Conservation (phyloP, 2,329 filamentous ascomycete species). For the Macrophomina phaseolina region DNA sequence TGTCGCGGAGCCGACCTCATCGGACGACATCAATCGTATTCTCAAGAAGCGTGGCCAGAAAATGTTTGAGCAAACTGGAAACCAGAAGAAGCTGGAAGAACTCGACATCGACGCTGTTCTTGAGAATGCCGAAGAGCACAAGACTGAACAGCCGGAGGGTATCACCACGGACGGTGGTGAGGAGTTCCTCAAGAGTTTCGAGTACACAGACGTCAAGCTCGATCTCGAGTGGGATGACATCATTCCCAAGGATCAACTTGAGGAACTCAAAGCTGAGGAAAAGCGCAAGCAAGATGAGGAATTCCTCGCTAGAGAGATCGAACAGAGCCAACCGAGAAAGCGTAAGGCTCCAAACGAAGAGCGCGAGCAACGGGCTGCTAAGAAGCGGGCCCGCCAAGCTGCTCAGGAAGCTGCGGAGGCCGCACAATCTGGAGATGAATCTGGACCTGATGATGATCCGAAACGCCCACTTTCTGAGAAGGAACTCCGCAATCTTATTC, state of each 20-base stretch:
- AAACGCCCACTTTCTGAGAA: conserved; percentile 90
- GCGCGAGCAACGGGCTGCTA: conserved; percentile 68
- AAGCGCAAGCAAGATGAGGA: conserved; percentile 82
- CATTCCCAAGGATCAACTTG: conserved; percentile 91
- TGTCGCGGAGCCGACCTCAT: conserved; percentile 85
- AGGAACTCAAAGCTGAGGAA: conserved; percentile 87
- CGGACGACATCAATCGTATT: conserved; percentile 94
- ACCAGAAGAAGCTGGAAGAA: conserved; percentile 95
- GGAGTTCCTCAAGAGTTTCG: conserved; percentile 86
- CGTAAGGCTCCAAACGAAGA: conserved; percentile 68
- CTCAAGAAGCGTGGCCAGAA: conserved; percentile 98
- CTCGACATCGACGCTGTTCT: conserved; percentile 97
- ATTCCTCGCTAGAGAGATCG: conserved; percentile 80
- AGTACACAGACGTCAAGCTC: conserved; percentile 97
- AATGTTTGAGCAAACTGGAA: conserved; percentile 97
- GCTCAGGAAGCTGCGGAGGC: conserved; percentile 68
- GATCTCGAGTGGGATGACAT: conserved; percentile 98
- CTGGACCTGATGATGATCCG: conserved; percentile 70
- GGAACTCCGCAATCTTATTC: conserved; percentile 89
- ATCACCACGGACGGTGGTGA: conserved; percentile 96
- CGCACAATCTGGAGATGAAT: conserved; percentile 51
- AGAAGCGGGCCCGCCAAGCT: conserved; percentile 72
- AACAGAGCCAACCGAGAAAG: conserved; percentile 82
- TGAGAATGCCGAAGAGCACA: conserved; percentile 95
- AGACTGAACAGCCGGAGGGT: conserved; percentile 92